Base-by-base conservation (phyloP, 176 grass and related monocot genomes). In the Miscanthus lutarioriparius region DNA sequence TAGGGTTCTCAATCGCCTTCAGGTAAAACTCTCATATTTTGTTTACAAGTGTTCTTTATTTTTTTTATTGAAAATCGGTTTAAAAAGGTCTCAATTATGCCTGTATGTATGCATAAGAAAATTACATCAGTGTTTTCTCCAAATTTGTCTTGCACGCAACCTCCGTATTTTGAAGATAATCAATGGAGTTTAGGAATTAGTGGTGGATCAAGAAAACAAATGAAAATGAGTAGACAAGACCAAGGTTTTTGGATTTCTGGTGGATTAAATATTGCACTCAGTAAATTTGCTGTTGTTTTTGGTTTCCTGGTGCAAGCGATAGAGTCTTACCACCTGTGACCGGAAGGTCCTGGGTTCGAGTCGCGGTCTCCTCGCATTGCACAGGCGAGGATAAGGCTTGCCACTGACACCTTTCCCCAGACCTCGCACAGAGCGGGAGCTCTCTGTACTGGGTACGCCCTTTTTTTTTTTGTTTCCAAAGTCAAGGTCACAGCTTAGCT, bases 1-100 rank as follows among this genome's bases (percentile, higher is more conserved):
- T 17, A 85, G 59, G 33, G 82, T 89, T 76, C 87, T 89, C 30
- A 89, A 85, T 30, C 87, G 87, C 15, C 82, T 89, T 76, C 87
- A 89, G 87, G 87, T 89, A 89, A 83, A 47, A 10, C n/a, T 61
- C 47, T 40, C n/a, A 43, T 54, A 23, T 71, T 56, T 30, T 53
- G 20, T 71, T 40, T 72, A 53, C 66, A 19, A 22, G 8, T 37
- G 30, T 71, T 61, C n/a, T 61, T 39, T 37, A 26, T 54, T 75
- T 28, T 28, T 40, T 71, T 14, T 3, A 35, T 59, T n/a, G 5
- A 32, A 45, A 20, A 2, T 10, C 2, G 8, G 23, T 32, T 54
- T 12, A 16, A 48, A 8, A 59, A 59, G 0, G 20, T 56, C 10
- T 59, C 20, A 37, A 59, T 56, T 59, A 36, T 59, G 48, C 49